Percentiles rank a stretch among this genome's conserved stretches.
Evolutionary conservation across 345 rosid species (phyloP).

Genomic region (Rhizophora mangle): DNA sequence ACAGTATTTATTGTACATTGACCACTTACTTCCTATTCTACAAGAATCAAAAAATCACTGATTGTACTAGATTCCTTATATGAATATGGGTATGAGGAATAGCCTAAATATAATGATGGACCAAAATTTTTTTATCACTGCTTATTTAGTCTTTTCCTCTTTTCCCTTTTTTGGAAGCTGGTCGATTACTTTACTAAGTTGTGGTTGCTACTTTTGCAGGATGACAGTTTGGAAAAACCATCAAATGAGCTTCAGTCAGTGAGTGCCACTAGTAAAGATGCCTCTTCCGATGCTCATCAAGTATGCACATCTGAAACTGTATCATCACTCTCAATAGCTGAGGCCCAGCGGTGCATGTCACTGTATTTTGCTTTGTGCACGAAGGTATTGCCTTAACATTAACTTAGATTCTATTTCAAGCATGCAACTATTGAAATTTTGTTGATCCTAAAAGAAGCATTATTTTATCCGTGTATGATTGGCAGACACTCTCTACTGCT

Average conservation of each 20-base stretch:
- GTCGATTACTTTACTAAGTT: neutral
- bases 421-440: neutral
- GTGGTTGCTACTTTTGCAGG: constrained; percentile 36
- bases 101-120: too few relatives aligned
- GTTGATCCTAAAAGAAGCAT: neutral
- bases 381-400: constrained; percentile 49
- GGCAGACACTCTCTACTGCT: constrained; percentile 88
- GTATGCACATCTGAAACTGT: constrained; percentile 33
- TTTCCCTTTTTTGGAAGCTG: neutral
- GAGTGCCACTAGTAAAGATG: constrained; percentile 39
- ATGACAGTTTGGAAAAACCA: constrained; percentile 41
- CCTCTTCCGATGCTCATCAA: constrained; percentile 41
- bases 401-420: neutral
- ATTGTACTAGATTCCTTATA: too few relatives aligned
- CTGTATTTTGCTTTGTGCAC: constrained; percentile 96
- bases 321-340: constrained; percentile 47
- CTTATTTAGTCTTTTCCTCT: neutral
- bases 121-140: too few relatives aligned
- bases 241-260: constrained; percentile 42
- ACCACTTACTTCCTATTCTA: too few relatives aligned
- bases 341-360: constrained; percentile 87
- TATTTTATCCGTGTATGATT: constrained; percentile 25
- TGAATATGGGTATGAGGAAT: too few relatives aligned
- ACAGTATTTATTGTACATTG: too few relatives aligned
- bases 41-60: too few relatives aligned